Base-by-base conservation (phyloP, 192 early-diverging fungal species). In the Backusella luteola region DNA sequence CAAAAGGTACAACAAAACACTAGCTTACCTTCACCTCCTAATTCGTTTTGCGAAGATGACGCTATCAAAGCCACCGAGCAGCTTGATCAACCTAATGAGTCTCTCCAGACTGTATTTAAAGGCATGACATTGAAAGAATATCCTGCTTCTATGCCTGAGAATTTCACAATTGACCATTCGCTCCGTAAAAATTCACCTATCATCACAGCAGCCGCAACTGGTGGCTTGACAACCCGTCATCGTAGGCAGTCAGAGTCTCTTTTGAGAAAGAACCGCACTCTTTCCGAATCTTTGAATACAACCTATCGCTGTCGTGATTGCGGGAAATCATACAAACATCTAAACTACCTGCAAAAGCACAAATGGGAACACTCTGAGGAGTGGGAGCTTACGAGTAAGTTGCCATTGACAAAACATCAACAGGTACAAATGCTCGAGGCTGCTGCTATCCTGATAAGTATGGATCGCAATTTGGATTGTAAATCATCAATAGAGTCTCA, bases 381-480 rank as follows among this genome's bases (percentile, higher is more conserved):
- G 67, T 92, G 91, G 91, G 87, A 86, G 52, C 80, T 90, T 76
- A 81, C 89, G 3, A 80, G 83, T 38, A 88, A 90, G 73, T 83
- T 90, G 66, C 72, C 85, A 34, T 71, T 90, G 34, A 83, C 87
- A 36, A 91, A 91, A 76, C 90, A 91, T 77, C 89, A 90, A 67
- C 90, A 91, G 63, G 90, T 91, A 12, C 88, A 89, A 49, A 63
- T 91, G 68, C 79, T 91, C 66, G 90, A 91, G 77, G 90, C 90
- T 7, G 90, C 90, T 6, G 84, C 89, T 34, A 88, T 89, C 32
- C 76, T 91, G 15, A 76, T 91, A 42, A 82, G 84, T 66, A 85
- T 89, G 85, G 84, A 84, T 46, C 77, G 29, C 63, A 53, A 53
- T 35, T 34, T 72, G 39, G 44, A 39, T 11, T 17, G 19, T 41